phyloP scores from a whole-genome alignment of 2,329 filamentous ascomycete species.

The Sporothrix protearum region DNA sequence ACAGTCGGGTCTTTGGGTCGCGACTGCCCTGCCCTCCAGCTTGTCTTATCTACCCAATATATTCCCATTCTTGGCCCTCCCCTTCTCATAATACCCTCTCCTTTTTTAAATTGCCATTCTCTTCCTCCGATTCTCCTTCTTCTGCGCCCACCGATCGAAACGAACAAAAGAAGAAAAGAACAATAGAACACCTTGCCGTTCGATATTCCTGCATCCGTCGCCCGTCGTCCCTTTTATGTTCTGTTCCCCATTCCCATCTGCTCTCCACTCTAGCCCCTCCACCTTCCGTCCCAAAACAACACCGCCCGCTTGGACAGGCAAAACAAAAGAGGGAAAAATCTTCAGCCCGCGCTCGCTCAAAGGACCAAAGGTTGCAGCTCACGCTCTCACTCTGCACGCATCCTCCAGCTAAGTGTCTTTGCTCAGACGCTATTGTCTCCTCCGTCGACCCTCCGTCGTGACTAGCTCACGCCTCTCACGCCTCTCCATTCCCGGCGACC shows the following conservation, averaged over 20 bases:
- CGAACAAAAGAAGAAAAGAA: constrained; percentile 9
- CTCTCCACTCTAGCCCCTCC: neutral
- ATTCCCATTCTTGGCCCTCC: neutral
- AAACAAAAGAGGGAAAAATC: constrained; percentile 14
- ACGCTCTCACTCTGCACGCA: constrained; percentile 5
- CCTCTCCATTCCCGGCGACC: constrained; percentile 27
- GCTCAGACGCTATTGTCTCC: constrained; percentile 17
- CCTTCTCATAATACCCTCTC: neutral
- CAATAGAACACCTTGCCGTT: neutral
- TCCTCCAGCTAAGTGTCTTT: neutral
- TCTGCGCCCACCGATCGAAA: neutral
- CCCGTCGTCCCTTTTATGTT: neutral
- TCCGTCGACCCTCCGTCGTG: constrained; percentile 22
- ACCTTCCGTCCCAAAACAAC: neutral
- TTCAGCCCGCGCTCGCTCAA: constrained; percentile 17
- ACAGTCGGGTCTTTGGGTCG: neutral
- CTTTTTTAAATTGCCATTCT: neutral
- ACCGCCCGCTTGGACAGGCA: constrained; percentile 8
- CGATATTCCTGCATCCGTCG: constrained; percentile 11
- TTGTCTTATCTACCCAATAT: neutral
- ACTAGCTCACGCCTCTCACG: constrained; percentile 22
- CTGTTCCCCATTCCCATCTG: constrained; percentile 7
- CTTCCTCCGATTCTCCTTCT: neutral
- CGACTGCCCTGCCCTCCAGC: neutral
- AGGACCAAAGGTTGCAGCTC: neutral